phyloP scores from a whole-genome alignment of 225 moss, liverwort and hornwort genomes.

The Straminergon stramineum region DNA sequence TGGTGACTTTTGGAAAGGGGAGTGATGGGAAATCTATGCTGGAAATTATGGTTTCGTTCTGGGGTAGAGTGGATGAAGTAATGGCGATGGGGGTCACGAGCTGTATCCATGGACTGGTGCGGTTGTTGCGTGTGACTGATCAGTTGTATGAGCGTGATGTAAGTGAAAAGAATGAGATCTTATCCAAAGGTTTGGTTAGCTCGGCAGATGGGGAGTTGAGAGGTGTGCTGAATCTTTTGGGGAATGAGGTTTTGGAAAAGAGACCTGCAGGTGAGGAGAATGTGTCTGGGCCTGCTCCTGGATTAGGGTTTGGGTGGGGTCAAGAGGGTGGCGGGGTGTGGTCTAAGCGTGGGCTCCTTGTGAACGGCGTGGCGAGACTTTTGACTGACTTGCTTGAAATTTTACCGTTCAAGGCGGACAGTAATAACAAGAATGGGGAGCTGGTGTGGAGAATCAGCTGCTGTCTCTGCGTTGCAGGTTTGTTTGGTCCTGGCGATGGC shows the following conservation, averaged over 20 bases:
- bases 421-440: neutral
- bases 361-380: constrained; percentile 44
- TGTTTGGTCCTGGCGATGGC: constrained; percentile 37
- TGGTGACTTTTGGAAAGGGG: constrained; percentile 6
- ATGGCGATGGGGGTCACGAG: constrained; percentile 25
- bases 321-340: constrained; percentile 51
- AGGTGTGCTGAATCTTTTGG: constrained; percentile 16
- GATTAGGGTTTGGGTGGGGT: constrained; percentile 82
- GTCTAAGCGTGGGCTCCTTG: constrained; percentile 40
- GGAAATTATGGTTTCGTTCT: constrained; percentile 18
- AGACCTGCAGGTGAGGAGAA: neutral
- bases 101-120: constrained; percentile 55
- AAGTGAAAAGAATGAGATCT: constrained; percentile 15
- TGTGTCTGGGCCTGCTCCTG: constrained; percentile 59
- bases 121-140: constrained; percentile 51
- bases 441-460: constrained; percentile 49
- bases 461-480: constrained; percentile 37
- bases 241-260: constrained; percentile 14
- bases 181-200: constrained; percentile 38
- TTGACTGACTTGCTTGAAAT: constrained; percentile 37
- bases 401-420: neutral
- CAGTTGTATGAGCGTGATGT: constrained; percentile 17
- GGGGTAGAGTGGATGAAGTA: constrained; percentile 27
- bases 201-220: constrained; percentile 38
- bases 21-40: constrained; percentile 2